Base-by-base conservation (phyloP, 164 flowering plant species). In the Malania oleifera region DNA sequence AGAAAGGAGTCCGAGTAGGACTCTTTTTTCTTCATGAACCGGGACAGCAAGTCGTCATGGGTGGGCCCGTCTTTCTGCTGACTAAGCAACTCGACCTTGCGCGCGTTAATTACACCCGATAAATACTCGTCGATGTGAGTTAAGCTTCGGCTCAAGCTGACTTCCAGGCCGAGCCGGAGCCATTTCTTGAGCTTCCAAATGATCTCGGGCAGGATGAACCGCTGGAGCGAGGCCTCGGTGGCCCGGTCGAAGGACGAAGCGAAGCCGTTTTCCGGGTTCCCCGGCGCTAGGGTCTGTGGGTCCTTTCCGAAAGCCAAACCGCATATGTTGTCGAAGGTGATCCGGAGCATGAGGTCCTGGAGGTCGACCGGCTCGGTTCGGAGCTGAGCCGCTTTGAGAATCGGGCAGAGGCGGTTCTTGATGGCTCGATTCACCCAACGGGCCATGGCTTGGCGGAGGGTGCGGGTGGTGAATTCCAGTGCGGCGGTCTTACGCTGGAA, bases 361-460 rank as follows among this genome's bases (percentile, higher is more conserved):
- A 84, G 69, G 63, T 82, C 87, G 28, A 84, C 78, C 34, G 82
- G 69, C 63, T 68, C 60, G 37, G 66, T 62, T 10, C 43, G 37
- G 19, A 51, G 38, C 69, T 62, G 72, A 43, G 90, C 83, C 54
- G 69, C 0, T 17, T 73, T 38, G n/a, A 84, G 71, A 35, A 84
- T 70, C 13, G 83, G 82, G 47, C 79, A 76, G 57, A 84, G 72
- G 55, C 90, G 46, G 7, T 57, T 60, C 66, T 73, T 60, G 54
- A 84, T 84, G 60, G 90, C 75, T 10, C 81, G 82, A 67, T 62
- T 78, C 3, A 84, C 87, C 90, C 90, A 84, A 28, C 90, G 70
- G n/a, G 80, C 83, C 90, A 84, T 84, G 73, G 90, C 87, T 40
- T 82, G 87, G 39, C 89, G 81, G 3, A 84, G 77, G 2, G 89